Evolutionary conservation across 768 basidiomycete species (phyloP).

Genomic region (Tulasnella sp.): DNA sequence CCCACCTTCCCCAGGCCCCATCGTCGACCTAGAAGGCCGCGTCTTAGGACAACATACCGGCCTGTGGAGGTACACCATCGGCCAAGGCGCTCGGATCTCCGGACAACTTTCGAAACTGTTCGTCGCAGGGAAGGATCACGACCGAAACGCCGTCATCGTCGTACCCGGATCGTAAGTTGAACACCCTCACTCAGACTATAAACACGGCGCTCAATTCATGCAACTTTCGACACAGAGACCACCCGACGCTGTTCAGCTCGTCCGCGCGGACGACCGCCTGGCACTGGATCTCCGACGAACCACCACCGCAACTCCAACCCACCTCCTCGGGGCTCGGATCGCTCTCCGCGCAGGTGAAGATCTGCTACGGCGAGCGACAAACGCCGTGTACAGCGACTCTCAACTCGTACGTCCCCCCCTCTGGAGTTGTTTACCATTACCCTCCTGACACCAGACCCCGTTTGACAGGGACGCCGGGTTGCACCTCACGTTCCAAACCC

Average conservation of each 20-base stretch:
- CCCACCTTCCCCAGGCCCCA: constrained; percentile 51
- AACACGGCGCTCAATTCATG: constrained; percentile 18
- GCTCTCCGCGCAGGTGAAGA: not conserved
- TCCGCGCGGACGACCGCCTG: constrained; percentile 37
- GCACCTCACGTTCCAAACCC: constrained; percentile 41
- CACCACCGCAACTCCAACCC: constrained; percentile 6
- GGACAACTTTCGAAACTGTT: constrained; percentile 56
- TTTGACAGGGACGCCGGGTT: constrained; percentile 17
- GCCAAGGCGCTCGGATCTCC: constrained; percentile 58
- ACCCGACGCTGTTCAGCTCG: constrained; percentile 40
- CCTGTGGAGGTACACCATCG: constrained; percentile 77
- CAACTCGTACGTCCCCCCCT: not conserved
- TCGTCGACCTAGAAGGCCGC: constrained; percentile 49
- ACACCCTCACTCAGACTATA: not conserved
- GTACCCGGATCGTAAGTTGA: constrained; percentile 51
- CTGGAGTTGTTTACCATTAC: constrained; percentile 19
- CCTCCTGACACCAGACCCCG: constrained; percentile 15
- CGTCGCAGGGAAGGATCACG: constrained; percentile 57
- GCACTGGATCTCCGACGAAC: constrained; percentile 65
- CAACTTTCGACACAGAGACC: constrained; percentile 33
- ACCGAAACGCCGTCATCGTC: constrained; percentile 56
- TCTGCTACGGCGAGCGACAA: constrained; percentile 30
- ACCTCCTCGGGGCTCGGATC: not conserved
- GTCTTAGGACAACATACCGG: constrained; percentile 54
- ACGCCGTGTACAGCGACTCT: constrained; percentile 34